Evolutionary conservation across 2,329 filamentous ascomycete species (phyloP).

Genomic region (Sclerotinia nivalis): DNA sequence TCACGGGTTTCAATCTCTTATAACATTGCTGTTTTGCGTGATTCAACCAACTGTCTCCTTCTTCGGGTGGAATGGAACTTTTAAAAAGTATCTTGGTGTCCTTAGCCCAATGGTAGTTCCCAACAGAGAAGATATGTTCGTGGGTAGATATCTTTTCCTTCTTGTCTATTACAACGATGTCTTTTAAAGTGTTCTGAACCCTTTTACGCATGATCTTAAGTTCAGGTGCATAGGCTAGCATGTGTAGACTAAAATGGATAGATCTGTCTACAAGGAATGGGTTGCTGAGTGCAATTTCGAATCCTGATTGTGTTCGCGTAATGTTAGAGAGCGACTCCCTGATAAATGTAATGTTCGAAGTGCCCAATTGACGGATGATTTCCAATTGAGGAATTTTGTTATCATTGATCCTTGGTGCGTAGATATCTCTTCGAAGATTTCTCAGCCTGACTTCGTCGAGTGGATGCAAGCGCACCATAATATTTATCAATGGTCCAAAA

Average conservation of each 20-base stretch:
- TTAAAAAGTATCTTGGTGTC: background rate
- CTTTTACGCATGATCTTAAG: background rate
- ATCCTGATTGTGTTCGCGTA: background rate
- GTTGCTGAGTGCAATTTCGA: background rate
- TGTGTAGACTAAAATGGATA: background rate
- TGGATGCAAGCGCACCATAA: background rate
- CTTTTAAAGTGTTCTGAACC: background rate
- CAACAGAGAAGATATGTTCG: background rate
- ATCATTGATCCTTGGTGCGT: background rate
- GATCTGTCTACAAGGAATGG: conserved; percentile 4
- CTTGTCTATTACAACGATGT: background rate
- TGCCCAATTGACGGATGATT: background rate
- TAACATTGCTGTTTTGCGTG: background rate
- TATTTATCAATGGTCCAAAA: background rate
- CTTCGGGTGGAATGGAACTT: background rate
- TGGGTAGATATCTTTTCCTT: no score
- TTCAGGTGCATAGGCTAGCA: background rate
- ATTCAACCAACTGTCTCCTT: background rate
- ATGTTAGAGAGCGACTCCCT: background rate
- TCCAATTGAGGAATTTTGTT: background rate
- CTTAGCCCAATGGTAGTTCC: background rate
- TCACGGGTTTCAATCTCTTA: background rate
- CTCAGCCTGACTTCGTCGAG: background rate
- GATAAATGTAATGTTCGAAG: background rate
- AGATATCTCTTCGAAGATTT: background rate